Base-by-base conservation (phyloP, 306 rosid genomes). In the Canavalia ensiformis region DNA sequence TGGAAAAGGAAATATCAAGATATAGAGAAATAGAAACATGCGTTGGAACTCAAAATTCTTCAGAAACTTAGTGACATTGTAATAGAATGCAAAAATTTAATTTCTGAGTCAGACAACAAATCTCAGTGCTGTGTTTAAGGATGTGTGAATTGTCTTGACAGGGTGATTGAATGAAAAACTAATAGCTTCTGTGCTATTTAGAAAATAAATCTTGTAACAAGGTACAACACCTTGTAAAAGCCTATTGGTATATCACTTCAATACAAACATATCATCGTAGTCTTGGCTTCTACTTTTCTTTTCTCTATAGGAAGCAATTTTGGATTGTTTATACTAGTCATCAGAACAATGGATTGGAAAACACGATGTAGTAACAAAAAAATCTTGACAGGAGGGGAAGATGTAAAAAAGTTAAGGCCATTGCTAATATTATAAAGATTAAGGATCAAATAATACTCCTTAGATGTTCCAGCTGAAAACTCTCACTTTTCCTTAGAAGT, bases 81-180 rank as follows among this genome's bases (percentile, higher is more conserved):
- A 68, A 67, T 55, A 67, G 57, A 67, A 54, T 25, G 13, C 25
- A 46, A 64, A 49, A 34, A 49, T 35, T 62, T 49, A 35, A 63
- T 55, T 75, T 64, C 70, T 57, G n/a, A 66, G 54, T 44, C 54
- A 42, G 52, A 25, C 44, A 67, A 44, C 37, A 67, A 25, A 67
- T 28, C 13, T 42, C 9, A 46, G 18, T 29, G 2, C 37, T 28
- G 33, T 13, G 29, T n/a, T 34, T 41, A 45, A 13, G 34, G 3
- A 25, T 66, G 72, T 7, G 13, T 66, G 52, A 66, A 25, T 7
- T 66, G 52, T 42, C 7, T 13, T 66, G 3, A 25, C 33, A 65
- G 30, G 3, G 2, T 39, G n/a, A n/a, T 18, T 25, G 49, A 65
- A n/a, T n/a, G 71, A 65, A 39, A 41, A 39, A 39, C 4, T 6